Conservation (phyloP, 257 asterid genomes). For the Solanum paucissectum region DNA sequence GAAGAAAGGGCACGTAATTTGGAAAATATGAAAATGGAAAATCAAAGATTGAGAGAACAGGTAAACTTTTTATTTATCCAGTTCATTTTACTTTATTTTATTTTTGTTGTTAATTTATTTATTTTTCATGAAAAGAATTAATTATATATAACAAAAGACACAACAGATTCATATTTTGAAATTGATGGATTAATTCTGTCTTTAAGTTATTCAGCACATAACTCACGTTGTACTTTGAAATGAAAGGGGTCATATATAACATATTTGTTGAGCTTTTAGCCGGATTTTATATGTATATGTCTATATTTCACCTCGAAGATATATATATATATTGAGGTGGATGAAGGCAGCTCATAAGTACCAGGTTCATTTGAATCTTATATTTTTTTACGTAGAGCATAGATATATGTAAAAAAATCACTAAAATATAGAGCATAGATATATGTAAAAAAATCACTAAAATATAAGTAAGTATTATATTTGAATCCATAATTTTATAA, state of each 20-base stretch:
- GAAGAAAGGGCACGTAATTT: constrained; percentile 24
- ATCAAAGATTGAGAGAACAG: constrained; percentile 43
- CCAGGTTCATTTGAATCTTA: accelerated
- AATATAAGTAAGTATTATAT: background rate
- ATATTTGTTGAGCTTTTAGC: background rate
- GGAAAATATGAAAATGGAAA: constrained; percentile 36
- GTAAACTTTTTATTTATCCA: background rate
- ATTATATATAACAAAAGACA: background rate
- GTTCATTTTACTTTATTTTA: background rate
- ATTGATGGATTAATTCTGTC: background rate
- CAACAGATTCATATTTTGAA: background rate
- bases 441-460: background rate
- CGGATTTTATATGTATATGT: background rate
- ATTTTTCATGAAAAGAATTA: background rate
- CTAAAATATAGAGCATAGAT: background rate
- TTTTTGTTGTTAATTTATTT: background rate
- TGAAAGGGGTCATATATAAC: background rate
- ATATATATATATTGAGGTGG: background rate
- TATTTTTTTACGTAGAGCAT: background rate
- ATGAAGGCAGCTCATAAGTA: background rate
- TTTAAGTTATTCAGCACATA: background rate
- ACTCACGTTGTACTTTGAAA: background rate
- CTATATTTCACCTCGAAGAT: background rate
- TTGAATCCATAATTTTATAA: background rate
- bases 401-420: background rate